Evolutionary conservation across 352 stramenopile species (phyloP).

Genomic region (Achlya hypogyna): DNA sequence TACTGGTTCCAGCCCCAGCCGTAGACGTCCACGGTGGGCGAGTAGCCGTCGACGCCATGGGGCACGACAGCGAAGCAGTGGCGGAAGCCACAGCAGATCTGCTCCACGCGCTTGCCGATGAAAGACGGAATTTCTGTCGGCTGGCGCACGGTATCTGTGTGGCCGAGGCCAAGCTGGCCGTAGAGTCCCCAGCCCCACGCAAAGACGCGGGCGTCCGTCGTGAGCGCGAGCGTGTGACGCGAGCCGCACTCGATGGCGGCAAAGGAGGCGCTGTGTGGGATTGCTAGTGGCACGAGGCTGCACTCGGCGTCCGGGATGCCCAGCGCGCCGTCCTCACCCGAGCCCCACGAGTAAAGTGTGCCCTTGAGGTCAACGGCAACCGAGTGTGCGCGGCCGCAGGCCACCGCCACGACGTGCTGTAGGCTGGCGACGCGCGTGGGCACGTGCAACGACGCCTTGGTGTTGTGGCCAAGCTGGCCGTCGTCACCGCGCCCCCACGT

Average conservation of each 20-base stretch:
- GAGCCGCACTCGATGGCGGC: conserved; percentile 30
- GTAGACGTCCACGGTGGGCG: conserved; percentile 26
- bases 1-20: conserved; percentile 40
- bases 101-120: conserved; percentile 24
- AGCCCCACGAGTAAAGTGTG: conserved; percentile 29
- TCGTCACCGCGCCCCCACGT: conserved; percentile 87
- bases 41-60: conserved; percentile 9
- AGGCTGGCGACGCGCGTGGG: conserved; percentile 21
- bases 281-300: conserved; percentile 17
- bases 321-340: conserved; percentile 34
- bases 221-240: conserved; percentile 32
- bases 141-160: conserved; percentile 23
- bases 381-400: conserved; percentile 53
- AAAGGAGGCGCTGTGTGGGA: conserved; percentile 13
- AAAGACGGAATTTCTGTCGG: conserved; percentile 26
- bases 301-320: conserved; percentile 18
- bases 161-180: conserved; percentile 30
- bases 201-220: conserved; percentile 24
- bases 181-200: conserved; percentile 39
- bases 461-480: conserved; percentile 31
- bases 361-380: conserved; percentile 26
- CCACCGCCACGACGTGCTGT: conserved; percentile 23
- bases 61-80: conserved; percentile 29
- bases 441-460: conserved; percentile 20
- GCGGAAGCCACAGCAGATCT: conserved; percentile 31